phyloP scores from a whole-genome alignment of 1,284 basidiomycete genomes.

The Agaricales sp. region DNA sequence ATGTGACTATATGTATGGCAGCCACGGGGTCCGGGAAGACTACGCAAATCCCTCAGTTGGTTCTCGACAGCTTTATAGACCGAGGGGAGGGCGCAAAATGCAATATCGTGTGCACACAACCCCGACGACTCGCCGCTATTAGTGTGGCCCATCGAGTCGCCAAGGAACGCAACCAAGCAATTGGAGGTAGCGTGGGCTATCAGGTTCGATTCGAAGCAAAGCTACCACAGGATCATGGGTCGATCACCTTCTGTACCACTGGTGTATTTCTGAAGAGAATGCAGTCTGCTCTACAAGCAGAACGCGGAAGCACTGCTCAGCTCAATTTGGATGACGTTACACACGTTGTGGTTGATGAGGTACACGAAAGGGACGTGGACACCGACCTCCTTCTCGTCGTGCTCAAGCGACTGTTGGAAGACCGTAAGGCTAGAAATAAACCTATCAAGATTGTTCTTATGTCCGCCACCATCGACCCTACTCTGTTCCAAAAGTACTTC shows the following conservation, averaged over 20 bases:
- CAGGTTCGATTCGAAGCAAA: slow-evolving; percentile 89
- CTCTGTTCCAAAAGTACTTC: slow-evolving; percentile 87
- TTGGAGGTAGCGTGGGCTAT: slow-evolving; percentile 80
- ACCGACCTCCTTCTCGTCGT: slow-evolving; percentile 90
- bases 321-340: slow-evolving; percentile 67
- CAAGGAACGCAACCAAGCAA: slow-evolving; percentile 73
- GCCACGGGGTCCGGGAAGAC: slow-evolving; percentile 96
- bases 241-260: slow-evolving; percentile 90
- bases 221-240: slow-evolving; percentile 74
- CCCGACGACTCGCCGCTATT: slow-evolving; percentile 86
- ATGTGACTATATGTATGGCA: slow-evolving; percentile 91
- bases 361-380: slow-evolving; percentile 93
- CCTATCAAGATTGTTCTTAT: slow-evolving; percentile 89
- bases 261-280: slow-evolving; percentile 86
- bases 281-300: slow-evolving; percentile 58
- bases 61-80: slow-evolving; percentile 81
- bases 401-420: slow-evolving; percentile 75
- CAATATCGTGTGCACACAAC: slow-evolving; percentile 93
- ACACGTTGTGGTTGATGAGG: slow-evolving; percentile 92
- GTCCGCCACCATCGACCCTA: slow-evolving; percentile 93
- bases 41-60: slow-evolving; percentile 89
- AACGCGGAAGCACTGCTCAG: slow-evolving; percentile 24
- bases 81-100: slow-evolving; percentile 74
- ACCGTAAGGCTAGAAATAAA: slow-evolving; percentile 63
- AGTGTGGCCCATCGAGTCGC: slow-evolving; percentile 91